These are phyloP conservation scores for Saccharomycopsis crataegensis DNA, from an alignment of 1,139 yeast genomes.

Conservation along the genomic window DNA sequence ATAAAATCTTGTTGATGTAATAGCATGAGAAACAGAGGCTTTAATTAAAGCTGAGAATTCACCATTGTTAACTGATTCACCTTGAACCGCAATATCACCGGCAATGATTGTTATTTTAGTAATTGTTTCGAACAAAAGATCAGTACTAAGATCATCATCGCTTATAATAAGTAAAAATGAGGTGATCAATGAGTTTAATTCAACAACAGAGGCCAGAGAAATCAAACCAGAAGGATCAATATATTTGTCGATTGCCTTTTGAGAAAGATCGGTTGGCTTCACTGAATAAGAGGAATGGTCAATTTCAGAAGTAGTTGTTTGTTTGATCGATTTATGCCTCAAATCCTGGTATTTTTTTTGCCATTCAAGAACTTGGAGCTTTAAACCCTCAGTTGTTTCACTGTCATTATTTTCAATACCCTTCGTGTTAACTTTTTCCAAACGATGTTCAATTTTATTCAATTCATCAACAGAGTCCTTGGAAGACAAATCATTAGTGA, in stretches of 20 bases:
- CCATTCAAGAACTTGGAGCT: conserved; percentile 30
- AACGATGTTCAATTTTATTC: conserved; percentile 11
- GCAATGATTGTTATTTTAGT: conserved; percentile 46
- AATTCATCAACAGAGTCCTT: conserved; percentile 25
- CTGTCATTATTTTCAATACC: conserved; percentile 5
- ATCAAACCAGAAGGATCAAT: conserved; percentile 38
- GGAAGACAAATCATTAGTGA: conserved; percentile 3
- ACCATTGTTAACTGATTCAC: conserved; percentile 30
- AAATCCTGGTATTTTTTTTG: conserved; percentile 40
- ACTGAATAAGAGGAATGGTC: conserved; percentile 2
- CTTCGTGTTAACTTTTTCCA: conserved; percentile 6
- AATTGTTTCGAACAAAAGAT: conserved; percentile 45
- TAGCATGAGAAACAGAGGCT: conserved; percentile 67
- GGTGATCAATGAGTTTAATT: conserved; percentile 42
- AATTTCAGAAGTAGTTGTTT: neutral
- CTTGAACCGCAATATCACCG: conserved; percentile 41
- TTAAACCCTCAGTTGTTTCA: conserved; percentile 17
- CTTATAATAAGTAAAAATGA: conserved; percentile 34
- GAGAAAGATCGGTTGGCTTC: conserved; percentile 25
- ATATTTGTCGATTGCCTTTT: conserved; percentile 29
- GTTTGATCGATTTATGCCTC: conserved; percentile 25
- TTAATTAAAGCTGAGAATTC: conserved; percentile 38
- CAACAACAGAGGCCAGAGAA: conserved; percentile 38
- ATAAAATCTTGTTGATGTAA: conserved; percentile 74
- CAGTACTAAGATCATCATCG: conserved; percentile 33